A percentile compares a stretch with the other conserved stretches of the same genome.
These are phyloP conservation scores for Aspergillus sclerotiicarbonarius DNA, from an alignment of 495 filamentous ascomycete genomes.

Conservation along the genomic window DNA sequence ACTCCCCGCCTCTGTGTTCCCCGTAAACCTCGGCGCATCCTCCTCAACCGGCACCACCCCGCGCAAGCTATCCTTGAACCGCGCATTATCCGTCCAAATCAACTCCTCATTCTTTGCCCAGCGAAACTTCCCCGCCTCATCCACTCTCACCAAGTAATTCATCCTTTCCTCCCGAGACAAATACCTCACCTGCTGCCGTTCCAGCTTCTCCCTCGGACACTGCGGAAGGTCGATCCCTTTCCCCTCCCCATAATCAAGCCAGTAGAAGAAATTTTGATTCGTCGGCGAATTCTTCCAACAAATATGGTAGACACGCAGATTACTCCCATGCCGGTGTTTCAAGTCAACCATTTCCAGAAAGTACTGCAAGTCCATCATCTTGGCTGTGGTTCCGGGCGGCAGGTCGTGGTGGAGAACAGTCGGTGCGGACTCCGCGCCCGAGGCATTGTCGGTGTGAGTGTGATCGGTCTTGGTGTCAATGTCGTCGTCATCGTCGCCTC, in stretches of 20 bases:
- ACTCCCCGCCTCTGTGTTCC: slow-evolving; percentile 15
- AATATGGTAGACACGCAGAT: slow-evolving; percentile 78
- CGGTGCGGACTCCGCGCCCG: slow-evolving; percentile 39
- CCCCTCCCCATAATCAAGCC: slow-evolving; percentile 85
- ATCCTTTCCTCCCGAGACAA: slow-evolving; percentile 68
- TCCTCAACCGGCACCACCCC: slow-evolving; percentile 72
- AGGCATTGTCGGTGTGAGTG: slow-evolving; percentile 38
- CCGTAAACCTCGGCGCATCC: slow-evolving; percentile 48
- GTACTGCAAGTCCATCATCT: slow-evolving; percentile 84
- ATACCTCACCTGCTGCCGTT: slow-evolving; percentile 71
- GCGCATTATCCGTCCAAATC: slow-evolving; percentile 67
- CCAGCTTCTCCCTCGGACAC: slow-evolving; percentile 63
- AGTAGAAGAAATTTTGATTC: slow-evolving; percentile 90
- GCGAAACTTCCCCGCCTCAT: slow-evolving; percentile 62
- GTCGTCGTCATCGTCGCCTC: slow-evolving; percentile 54
- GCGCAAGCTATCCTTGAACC: slow-evolving; percentile 73
- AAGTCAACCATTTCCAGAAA: slow-evolving; percentile 92
- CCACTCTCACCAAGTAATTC: slow-evolving; percentile 70
- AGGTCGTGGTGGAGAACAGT: slow-evolving; percentile 19
- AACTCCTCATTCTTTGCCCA: slow-evolving; percentile 77
- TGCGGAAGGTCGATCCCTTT: slow-evolving; percentile 53
- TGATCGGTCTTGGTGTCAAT: slow-evolving; percentile 17
- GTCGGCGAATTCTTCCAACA: slow-evolving; percentile 77
- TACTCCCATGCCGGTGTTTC: slow-evolving; percentile 85
- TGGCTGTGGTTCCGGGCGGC: slow-evolving; percentile 50